phyloP scores from a whole-genome alignment of 352 stramenopile species.

The Elongisporangium anandrum region DNA sequence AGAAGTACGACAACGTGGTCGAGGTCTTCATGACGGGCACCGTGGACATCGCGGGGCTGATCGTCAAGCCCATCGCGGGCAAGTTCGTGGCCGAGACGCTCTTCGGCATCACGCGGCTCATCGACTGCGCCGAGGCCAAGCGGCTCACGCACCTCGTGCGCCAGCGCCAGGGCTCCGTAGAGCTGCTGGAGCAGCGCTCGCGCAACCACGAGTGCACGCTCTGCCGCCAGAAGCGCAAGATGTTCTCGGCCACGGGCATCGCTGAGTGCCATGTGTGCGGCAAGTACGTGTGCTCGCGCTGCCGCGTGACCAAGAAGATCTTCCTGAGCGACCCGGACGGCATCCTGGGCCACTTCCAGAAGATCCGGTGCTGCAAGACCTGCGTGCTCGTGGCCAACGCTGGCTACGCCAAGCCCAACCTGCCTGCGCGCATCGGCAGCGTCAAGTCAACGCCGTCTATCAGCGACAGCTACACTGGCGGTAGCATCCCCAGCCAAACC shows the following conservation, averaged over 20 bases:
- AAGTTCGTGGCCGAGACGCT: slow-evolving; percentile 37
- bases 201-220: slow-evolving; percentile 31
- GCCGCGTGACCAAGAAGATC: slow-evolving; percentile 33
- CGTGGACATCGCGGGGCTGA: slow-evolving; percentile 36
- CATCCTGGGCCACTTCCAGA: slow-evolving; percentile 42
- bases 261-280: slow-evolving; percentile 42
- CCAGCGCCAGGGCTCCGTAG: slow-evolving; percentile 27
- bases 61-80: slow-evolving; percentile 33
- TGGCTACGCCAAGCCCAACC: slow-evolving; percentile 12
- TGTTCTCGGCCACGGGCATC: slow-evolving; percentile 23
- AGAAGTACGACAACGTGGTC: slow-evolving; percentile 41
- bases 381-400: slow-evolving; percentile 39
- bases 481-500: background rate
- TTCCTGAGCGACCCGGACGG: slow-evolving; percentile 34
- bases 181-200: slow-evolving; percentile 13
- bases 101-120: slow-evolving; percentile 35
- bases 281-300: slow-evolving; percentile 40
- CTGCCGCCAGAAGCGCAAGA: slow-evolving; percentile 24
- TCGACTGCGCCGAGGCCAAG: slow-evolving; percentile 51
- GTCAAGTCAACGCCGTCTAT: background rate
- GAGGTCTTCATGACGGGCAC: slow-evolving; percentile 65
- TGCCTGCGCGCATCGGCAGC: slow-evolving; percentile 6
- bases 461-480: slow-evolving; percentile 1
- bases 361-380: slow-evolving; percentile 29
- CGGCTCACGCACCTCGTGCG: slow-evolving; percentile 49